Base-by-base conservation (phyloP, 2,329 filamentous ascomycete species). In the Aspergillus melleus region DNA sequence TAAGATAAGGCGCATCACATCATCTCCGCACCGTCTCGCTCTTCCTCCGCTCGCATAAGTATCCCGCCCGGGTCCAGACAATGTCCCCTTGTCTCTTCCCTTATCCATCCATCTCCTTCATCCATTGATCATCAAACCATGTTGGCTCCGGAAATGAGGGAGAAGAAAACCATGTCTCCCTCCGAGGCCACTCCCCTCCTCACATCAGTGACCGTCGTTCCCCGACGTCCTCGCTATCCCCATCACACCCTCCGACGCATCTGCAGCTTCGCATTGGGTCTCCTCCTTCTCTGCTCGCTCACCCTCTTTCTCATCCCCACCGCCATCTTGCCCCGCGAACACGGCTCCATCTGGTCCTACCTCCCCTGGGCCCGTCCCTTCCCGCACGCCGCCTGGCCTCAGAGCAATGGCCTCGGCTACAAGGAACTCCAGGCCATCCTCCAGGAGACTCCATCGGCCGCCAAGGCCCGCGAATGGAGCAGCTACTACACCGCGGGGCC, bases 401-500 rank as follows among this genome's bases (percentile, higher is more conserved):
- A 76, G 36, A 73, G 74, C 12, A 61, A 75, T 46, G 82, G 83
- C 14, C 68, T 88, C 50, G 75, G 76, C 26, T 86, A 83, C 64
- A 73, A 81, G n/a, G 79, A 85, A 44, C 77, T 89, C 50, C 80
- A 84, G 66, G 72, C 81, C 22, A 80, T 87, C 46, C 73, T 88
- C 29, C 73, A 80, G 5, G 75, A 78, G 14, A 86, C 83, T 1
- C 86, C 86, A 0, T 79, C 80, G 49, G 79, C 81, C 42, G 76
- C 79, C 16, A 84, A 84, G 63, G 84, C 84, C 9, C 81, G 84
- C 63, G 86, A 91, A 76, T 93, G 90, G 90, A 91, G 87, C 74
- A 81, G 80, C 62, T 94, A 93, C 73, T 94, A 94, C 69, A 90
- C 90, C 0, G 80, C 88, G 0, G 91, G 91, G 0, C 83, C 88